Evolutionary conservation across 2,329 filamentous ascomycete species (phyloP).

Genomic region (Botrytis byssoidea): DNA sequence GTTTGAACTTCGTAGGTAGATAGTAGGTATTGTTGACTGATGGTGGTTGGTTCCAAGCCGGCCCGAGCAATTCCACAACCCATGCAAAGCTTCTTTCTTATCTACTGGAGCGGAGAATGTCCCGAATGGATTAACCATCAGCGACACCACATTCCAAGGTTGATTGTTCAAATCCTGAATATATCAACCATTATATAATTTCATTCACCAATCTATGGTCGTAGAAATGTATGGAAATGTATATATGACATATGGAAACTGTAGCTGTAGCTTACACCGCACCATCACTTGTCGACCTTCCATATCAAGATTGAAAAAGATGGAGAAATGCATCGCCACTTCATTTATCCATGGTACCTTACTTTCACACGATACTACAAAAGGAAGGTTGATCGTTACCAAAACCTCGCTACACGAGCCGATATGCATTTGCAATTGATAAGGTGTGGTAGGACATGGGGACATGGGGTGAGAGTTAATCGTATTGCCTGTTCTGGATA

Average conservation of each 20-base stretch:
- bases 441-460: slow-evolving; percentile 12
- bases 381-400: slow-evolving; percentile 10
- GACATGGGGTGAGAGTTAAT: background rate
- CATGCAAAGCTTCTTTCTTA: slow-evolving; percentile 1
- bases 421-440: background rate
- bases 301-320: slow-evolving; percentile 5
- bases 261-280: background rate
- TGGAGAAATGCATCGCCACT: slow-evolving; percentile 1
- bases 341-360: slow-evolving; percentile 7
- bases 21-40: background rate
- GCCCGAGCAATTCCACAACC: background rate
- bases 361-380: slow-evolving; percentile 12
- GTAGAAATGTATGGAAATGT: background rate
- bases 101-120: background rate
- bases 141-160: background rate
- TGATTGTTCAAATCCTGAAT: too few relatives aligned
- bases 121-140: background rate
- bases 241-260: background rate
- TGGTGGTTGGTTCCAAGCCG: background rate
- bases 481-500: background rate
- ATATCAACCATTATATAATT: background rate
- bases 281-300: background rate
- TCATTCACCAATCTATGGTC: background rate
- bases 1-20: background rate
- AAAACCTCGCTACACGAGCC: background rate